Conservation (phyloP, 495 filamentous ascomycete genomes). For the Oidiodendron maius region DNA sequence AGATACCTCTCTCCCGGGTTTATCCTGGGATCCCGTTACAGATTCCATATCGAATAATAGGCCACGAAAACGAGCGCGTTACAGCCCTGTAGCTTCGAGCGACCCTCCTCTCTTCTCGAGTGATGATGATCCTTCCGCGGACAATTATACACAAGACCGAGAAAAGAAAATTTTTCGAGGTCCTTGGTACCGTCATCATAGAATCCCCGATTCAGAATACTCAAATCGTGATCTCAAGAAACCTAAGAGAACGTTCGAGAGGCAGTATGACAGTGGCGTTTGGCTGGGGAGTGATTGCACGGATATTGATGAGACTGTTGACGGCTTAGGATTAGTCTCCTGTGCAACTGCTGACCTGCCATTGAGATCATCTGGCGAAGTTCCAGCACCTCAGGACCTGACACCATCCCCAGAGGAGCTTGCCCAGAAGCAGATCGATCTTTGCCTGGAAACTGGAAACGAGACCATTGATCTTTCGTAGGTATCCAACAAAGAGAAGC, state of each 20-base stretch:
- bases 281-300: constrained; percentile 66
- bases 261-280: constrained; percentile 76
- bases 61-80: constrained; percentile 36
- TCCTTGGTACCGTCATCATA: constrained; percentile 63
- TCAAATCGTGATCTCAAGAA: constrained; percentile 32
- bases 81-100: constrained; percentile 46
- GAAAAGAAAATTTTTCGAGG: constrained; percentile 63
- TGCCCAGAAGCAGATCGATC: constrained; percentile 35
- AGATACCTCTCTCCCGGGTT: constrained; percentile 37
- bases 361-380: constrained; percentile 21
- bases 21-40: constrained; percentile 30
- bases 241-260: constrained; percentile 50
- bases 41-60: constrained; percentile 22
- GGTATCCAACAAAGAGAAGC: constrained; percentile 19
- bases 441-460: constrained; percentile 53
- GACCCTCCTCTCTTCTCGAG: constrained; percentile 75
- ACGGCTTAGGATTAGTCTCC: constrained; percentile 2
- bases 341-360: background rate
- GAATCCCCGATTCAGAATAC: constrained; percentile 32
- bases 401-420: constrained; percentile 24
- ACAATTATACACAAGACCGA: constrained; percentile 55
- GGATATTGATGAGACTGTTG: constrained; percentile 18
- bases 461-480: constrained; percentile 64
- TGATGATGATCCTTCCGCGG: constrained; percentile 68
- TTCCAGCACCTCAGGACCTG: constrained; percentile 10